Conservation (phyloP, 441 rosid species). For the Adansonia rubrostipa region DNA sequence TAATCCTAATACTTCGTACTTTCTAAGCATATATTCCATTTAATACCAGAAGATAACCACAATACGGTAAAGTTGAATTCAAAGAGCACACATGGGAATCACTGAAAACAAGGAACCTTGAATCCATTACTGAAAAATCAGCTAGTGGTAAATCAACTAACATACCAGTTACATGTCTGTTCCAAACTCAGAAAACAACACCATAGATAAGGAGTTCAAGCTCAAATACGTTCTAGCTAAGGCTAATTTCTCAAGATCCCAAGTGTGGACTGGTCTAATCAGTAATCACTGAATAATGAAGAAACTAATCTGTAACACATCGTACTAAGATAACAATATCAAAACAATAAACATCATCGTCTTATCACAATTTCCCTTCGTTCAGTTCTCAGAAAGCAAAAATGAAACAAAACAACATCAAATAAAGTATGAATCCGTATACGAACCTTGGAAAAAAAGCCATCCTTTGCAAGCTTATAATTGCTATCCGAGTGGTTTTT, state of each 20-base stretch:
- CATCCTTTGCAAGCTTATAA: constrained; percentile 82
- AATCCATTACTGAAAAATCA: neutral
- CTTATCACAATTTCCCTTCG: constrained; percentile 14
- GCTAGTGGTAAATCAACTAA: neutral
- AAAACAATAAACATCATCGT: neutral
- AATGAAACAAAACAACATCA: constrained; percentile 7
- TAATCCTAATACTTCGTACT: neutral
- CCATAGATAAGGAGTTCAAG: neutral
- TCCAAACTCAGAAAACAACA: neutral
- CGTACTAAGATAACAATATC: neutral
- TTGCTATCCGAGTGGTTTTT: constrained; percentile 83
- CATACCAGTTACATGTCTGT: neutral
- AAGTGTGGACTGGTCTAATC: neutral
- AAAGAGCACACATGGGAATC: neutral
- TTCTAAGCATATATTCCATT: neutral
- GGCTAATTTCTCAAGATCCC: neutral
- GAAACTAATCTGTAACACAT: neutral
- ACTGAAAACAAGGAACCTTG: neutral
- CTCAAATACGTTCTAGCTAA: neutral
- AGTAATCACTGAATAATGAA: neutral
- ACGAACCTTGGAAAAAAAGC: constrained; percentile 73
- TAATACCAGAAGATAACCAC: neutral
- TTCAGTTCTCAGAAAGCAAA: neutral
- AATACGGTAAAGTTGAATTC: neutral
- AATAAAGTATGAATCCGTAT: constrained; percentile 10